Conservation (phyloP, 768 basidiomycete genomes). For the Termitomyces sp. region DNA sequence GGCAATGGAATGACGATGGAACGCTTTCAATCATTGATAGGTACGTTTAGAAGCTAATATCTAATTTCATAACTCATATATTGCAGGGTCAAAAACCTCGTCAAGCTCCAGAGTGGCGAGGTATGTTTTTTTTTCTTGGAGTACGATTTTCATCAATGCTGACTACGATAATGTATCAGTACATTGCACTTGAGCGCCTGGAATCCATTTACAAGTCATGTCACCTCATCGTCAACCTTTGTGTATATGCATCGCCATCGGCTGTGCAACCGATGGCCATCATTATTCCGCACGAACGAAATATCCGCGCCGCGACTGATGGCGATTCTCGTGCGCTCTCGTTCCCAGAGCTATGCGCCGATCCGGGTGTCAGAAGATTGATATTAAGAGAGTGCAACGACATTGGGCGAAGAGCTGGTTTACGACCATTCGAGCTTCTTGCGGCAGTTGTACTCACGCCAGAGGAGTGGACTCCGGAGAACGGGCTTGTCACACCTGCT, state of each 20-base stretch:
- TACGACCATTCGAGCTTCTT: constrained; percentile 74
- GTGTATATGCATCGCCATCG: constrained; percentile 70
- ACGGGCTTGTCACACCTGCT: constrained; percentile 82
- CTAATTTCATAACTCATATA: background rate
- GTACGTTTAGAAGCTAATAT: constrained; percentile 29
- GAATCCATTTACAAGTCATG: constrained; percentile 88
- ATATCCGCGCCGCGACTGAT: constrained; percentile 41
- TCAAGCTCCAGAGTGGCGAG: constrained; percentile 18
- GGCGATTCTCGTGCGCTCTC: background rate
- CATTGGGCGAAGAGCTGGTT: constrained; percentile 75
- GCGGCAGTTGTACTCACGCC: constrained; percentile 69
- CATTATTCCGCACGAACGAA: constrained; percentile 71
- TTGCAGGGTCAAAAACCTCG: constrained; percentile 12
- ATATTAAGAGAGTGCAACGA: constrained; percentile 73
- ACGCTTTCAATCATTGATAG: constrained; percentile 87
- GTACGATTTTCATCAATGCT: background rate
- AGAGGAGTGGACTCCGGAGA: constrained; percentile 91
- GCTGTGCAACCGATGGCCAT: constrained; percentile 82
- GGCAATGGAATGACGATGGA: constrained; percentile 91
- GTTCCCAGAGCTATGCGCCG: constrained; percentile 51
- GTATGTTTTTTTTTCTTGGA: constrained; percentile 1
- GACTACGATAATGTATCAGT: constrained; percentile 34
- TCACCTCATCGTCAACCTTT: constrained; percentile 71
- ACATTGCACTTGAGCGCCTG: constrained; percentile 87
- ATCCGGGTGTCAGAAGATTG: constrained; percentile 45